Evolutionary conservation across 805 yeast species (phyloP), one percentile per base, ranked within the genome.

Genomic region (Cyberlindnera mrakii): DNA sequence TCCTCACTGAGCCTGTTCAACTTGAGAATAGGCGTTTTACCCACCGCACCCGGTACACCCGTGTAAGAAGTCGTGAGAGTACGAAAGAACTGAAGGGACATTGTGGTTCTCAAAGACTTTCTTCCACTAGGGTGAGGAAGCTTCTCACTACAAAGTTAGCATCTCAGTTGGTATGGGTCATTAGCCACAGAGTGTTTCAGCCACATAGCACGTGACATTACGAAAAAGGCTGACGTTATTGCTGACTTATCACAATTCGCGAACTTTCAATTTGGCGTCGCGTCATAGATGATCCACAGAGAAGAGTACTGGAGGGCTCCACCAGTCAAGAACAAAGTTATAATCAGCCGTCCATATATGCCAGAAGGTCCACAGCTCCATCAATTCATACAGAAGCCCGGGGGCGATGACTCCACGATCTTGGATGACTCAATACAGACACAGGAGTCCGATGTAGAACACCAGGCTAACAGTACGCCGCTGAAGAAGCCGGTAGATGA

Each of bases 11-110:
- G 63, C 30, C 63, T 65, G 52, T 77, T 74, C 37, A 85, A 69
- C 49, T 74, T 74, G 50, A 90, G 68, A 51, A 90, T 67, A 20
- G 97, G 96, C 4, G 97, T 90, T 64, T 88, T 88, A n/a, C 97
- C 97, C 44, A 89, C 83, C 2, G 96, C 95, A 29, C 79, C 88
- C 3, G 82, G 75, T 44, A 90, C 70, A 11, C 96, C 96, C 9
- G 41, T 39, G 17, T 23, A 15, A 5, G 41, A 39, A 6, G 13
- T 67, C 63, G 41, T 76, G 73, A 11, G 89, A 71, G 1, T 9
- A 25, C 41, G 41, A 17, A 39, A 10, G 27, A 39, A 39, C 25
- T 23, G 41, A 11, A 29, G 33, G 5, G 41, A 39, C 41, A 39
- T 39, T 17, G 5, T 18, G 30, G 16, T 33, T 11, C 17, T 9